Conservation (phyloP, 2,329 filamentous ascomycete species). For the Cladosporium sp. region DNA sequence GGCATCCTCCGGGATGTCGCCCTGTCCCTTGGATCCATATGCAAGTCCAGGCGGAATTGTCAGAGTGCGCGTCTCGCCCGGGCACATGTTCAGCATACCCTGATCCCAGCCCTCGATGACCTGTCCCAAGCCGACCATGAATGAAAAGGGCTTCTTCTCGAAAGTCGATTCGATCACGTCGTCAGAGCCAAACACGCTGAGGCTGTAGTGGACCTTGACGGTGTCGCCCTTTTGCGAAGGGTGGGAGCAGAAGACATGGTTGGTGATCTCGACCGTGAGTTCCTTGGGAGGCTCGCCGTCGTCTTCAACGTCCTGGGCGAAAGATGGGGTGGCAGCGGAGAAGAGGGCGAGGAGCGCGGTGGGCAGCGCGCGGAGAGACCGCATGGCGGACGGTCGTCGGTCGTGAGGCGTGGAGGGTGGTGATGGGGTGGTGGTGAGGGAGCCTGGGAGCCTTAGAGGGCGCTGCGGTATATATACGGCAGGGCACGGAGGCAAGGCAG, state of each 20-base stretch:
- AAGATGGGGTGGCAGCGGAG: conserved; percentile 47
- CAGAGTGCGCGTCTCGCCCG: conserved; percentile 88
- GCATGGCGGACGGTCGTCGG: conserved; percentile 23
- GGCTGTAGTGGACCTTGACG: conserved; percentile 84
- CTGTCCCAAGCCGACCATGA: conserved; percentile 77
- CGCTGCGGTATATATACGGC: conserved; percentile 1
- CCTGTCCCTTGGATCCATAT: conserved; percentile 76
- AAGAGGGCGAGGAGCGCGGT: conserved; percentile 48
- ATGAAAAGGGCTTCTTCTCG: conserved; percentile 78
- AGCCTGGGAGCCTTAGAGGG: not conserved
- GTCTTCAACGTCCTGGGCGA: conserved; percentile 59
- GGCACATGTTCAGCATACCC: conserved; percentile 90
- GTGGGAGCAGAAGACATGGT: conserved; percentile 16
- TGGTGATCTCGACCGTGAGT: conserved; percentile 31
- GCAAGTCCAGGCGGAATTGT: conserved; percentile 84
- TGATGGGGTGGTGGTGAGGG: not conserved
- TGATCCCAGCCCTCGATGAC: conserved; percentile 98
- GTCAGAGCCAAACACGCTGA: conserved; percentile 73
- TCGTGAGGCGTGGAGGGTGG: conserved; percentile 1
- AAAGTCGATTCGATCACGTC: conserved; percentile 58
- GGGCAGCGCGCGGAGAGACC: conserved; percentile 24
- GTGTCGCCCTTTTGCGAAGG: conserved; percentile 60
- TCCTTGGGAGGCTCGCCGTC: conserved; percentile 9
- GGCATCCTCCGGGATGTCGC: conserved; percentile 81
- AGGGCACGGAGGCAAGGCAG: conserved; percentile 1